These are phyloP conservation scores for Helminthosporium solani DNA, from an alignment of 2,329 filamentous ascomycete genomes.

Conservation along the genomic window DNA sequence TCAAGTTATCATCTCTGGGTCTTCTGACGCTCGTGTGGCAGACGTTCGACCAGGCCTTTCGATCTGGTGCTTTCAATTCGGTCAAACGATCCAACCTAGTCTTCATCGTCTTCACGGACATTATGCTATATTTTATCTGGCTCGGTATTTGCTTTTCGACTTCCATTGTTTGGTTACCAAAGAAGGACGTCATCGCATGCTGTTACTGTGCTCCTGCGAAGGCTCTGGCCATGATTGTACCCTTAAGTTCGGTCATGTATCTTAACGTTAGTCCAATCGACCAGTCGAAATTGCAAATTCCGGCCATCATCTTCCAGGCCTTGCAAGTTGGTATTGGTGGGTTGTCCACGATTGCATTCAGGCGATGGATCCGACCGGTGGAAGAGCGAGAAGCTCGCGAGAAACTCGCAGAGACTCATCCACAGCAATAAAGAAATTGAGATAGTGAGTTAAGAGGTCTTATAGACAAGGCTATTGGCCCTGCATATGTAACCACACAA, in stretches of 20 bases:
- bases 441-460: no score
- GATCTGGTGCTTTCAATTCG: constrained; percentile 60
- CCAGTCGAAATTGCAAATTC: constrained; percentile 62
- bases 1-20: constrained; percentile 48
- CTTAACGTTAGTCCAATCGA: constrained; percentile 55
- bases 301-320: constrained; percentile 57
- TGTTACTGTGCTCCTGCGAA: constrained; percentile 75
- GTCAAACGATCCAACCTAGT: constrained; percentile 62
- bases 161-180: constrained; percentile 55
- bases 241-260: constrained; percentile 69
- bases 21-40: constrained; percentile 61
- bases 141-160: constrained; percentile 61
- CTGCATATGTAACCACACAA: no score
- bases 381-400: constrained; percentile 49
- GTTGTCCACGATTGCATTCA: constrained; percentile 45
- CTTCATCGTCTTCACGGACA: constrained; percentile 67
- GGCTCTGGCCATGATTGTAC: constrained; percentile 69
- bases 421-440: not conserved
- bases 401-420: constrained; percentile 16
- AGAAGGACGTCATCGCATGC: constrained; percentile 66
- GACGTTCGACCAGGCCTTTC: constrained; percentile 66
- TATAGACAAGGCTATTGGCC: no score
- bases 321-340: constrained; percentile 42
- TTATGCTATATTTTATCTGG: constrained; percentile 64
- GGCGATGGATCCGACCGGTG: constrained; percentile 53